phyloP scores from a whole-genome alignment of 2,329 filamentous ascomycete genomes.

The Exophiala sp. region DNA sequence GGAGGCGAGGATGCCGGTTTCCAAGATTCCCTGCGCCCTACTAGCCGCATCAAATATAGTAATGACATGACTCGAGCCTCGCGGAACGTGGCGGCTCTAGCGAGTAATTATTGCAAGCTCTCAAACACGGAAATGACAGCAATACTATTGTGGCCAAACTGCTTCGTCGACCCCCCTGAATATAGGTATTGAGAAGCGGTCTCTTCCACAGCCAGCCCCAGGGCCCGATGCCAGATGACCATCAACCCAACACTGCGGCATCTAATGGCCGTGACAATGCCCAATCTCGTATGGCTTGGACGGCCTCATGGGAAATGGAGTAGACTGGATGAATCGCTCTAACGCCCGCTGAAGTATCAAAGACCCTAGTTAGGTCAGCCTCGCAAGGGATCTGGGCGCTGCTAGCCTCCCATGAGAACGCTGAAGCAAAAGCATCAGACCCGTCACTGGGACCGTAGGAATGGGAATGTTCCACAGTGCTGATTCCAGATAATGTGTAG shows the following conservation, averaged over 20 bases:
- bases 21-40: too few relatives aligned
- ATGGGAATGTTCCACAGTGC: conserved; percentile 66
- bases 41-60: too few relatives aligned
- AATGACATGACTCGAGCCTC: background rate
- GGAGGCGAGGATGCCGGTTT: background rate
- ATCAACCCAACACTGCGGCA: conserved; percentile 33
- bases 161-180: too few relatives aligned
- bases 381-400: conserved; percentile 41
- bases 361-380: conserved; percentile 28
- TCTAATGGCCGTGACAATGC: conserved; percentile 57
- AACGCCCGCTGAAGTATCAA: conserved; percentile 44
- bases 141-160: too few relatives aligned
- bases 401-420: conserved; percentile 39
- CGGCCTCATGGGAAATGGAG: conserved; percentile 67
- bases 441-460: conserved; percentile 35
- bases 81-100: background rate
- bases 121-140: background rate
- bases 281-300: conserved; percentile 59
- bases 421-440: conserved; percentile 32
- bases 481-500: conserved; percentile 82
- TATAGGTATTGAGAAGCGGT: background rate
- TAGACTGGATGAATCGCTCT: conserved; percentile 73
- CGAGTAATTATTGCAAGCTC: background rate
- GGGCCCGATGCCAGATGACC: background rate
- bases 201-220: background rate